phyloP scores from a whole-genome alignment of 129 eudicot species.

The Dittrichia graveolens region DNA sequence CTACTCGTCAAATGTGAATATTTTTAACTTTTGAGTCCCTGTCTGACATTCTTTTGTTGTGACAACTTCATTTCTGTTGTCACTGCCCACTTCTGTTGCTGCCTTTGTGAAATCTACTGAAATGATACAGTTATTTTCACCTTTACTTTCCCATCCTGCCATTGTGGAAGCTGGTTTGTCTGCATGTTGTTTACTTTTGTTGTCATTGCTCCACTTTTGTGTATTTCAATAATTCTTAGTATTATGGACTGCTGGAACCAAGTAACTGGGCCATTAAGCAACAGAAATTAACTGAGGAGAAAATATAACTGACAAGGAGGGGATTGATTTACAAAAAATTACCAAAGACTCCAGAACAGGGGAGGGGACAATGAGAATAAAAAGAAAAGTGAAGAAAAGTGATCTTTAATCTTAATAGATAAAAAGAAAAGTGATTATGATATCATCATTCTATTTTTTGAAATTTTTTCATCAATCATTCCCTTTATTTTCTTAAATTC shows the following conservation, averaged over 20 bases:
- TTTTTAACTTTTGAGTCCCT: constrained; percentile 5
- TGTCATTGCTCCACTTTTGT: constrained; percentile 23
- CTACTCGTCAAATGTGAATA: constrained; percentile 26
- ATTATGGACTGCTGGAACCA: constrained; percentile 17
- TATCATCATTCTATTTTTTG: too few species aligned
- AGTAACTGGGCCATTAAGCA: not conserved
- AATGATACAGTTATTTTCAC: not conserved
- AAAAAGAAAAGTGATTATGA: too few species aligned
- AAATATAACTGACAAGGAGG: too few species aligned
- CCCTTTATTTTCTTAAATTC: too few species aligned
- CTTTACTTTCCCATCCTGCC: not conserved
- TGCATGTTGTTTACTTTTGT: not conserved
- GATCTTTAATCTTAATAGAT: too few species aligned
- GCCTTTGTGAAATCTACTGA: not conserved
- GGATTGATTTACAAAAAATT: too few species aligned
- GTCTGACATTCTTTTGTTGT: not conserved
- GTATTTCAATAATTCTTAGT: constrained; percentile 3
- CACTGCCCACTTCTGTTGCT: not conserved
- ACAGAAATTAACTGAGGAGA: not conserved
- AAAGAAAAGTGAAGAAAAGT: too few species aligned
- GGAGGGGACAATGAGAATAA: too few species aligned
- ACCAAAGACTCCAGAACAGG: too few species aligned
- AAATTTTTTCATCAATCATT: too few species aligned
- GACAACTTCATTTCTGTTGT: not conserved
- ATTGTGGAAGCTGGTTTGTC: constrained; percentile 7